phyloP scores from a whole-genome alignment of 2,329 filamentous ascomycete genomes.

The Diplodia corticola region DNA sequence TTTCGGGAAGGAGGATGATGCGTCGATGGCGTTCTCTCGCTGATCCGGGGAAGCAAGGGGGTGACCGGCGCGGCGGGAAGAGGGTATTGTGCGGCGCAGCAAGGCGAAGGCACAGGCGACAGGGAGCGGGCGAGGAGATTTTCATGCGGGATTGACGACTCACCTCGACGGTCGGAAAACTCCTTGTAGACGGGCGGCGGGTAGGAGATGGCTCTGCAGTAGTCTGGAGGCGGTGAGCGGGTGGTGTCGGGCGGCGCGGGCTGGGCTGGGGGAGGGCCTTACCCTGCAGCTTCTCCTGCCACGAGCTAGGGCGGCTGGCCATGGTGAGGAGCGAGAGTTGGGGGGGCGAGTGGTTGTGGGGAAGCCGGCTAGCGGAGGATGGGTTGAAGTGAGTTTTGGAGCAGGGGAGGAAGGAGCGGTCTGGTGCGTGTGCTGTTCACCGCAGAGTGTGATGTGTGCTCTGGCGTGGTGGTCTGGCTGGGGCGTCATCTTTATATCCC shows the following conservation, averaged over 20 bases:
- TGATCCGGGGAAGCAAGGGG: conserved; percentile 24
- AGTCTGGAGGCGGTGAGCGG: conserved; percentile 30
- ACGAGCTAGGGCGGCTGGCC: conserved; percentile 23
- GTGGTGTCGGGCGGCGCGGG: background rate
- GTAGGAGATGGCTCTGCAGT: conserved; percentile 33
- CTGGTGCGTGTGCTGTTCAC: conserved; percentile 7
- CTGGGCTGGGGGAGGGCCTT: background rate
- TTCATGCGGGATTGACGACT: conserved; percentile 9
- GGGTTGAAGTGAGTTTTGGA: conserved; percentile 12
- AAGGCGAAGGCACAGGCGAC: background rate
- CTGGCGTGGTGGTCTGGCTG: conserved; percentile 25
- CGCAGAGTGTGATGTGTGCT: conserved; percentile 23
- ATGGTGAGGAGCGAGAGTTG: conserved; percentile 8
- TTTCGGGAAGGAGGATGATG: conserved; percentile 18
- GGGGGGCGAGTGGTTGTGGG: conserved; percentile 11
- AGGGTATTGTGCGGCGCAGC: background rate
- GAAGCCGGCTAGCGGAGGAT: background rate
- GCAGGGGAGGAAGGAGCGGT: conserved; percentile 18
- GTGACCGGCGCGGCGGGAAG: conserved; percentile 15
- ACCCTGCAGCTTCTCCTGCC: conserved; percentile 34
- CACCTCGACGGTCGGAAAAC: conserved; percentile 42
- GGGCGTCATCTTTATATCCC: conserved; percentile 19
- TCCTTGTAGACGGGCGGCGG: conserved; percentile 37
- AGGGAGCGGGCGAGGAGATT: background rate
- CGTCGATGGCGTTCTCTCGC: conserved; percentile 14